Base-by-base conservation (phyloP, 345 rosid species). In the Syzygium aromaticum region DNA sequence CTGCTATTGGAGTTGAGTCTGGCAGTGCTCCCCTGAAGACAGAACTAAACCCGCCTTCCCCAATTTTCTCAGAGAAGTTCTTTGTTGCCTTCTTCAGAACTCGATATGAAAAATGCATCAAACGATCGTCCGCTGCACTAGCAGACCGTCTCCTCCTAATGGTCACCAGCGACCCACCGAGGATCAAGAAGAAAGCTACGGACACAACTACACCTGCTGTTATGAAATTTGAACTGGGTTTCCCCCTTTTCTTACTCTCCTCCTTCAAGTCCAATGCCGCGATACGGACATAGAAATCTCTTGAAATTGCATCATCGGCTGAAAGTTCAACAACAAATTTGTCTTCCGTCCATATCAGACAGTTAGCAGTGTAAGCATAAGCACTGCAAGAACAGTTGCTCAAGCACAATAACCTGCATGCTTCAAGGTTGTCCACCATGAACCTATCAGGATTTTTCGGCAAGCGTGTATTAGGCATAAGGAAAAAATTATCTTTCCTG, bases 331-430 rank as follows among this genome's bases (percentile, higher is more conserved):
- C 43, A 25, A 87, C 15, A 52, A 52, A 88, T 49, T 51, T 56
- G 53, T 51, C 77, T 19, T 84, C 87, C 4, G 5, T 27, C 91
- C 91, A 90, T 51, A 87, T 86, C 52, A 28, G 54, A 86, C 93
- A 92, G 1, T 13, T 46, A 28, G 14, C 49, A 4, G 15, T 61
- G 86, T 87, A 92, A 52, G 89, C 77, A 82, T 88, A 91, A 61
- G 93, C 92, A 27, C 78, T 89, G 86, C 93, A 91, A 5, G 91
- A 88, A 43, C 92, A 91, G 86, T 86, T 89, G 30, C 86, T 91
- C 13, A 86, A 87, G 89, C 92, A 92, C 15, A 84, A 52, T n/a
- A n/a, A 52, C 52, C 59, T 87, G 78, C 93, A 92, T 21, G 78
- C 87, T 33, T 57, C 61, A 1, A 38, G 51, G 78, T 86, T 88